phyloP scores from a whole-genome alignment of 2,329 filamentous ascomycete species.

The Colletotrichum sp. region DNA sequence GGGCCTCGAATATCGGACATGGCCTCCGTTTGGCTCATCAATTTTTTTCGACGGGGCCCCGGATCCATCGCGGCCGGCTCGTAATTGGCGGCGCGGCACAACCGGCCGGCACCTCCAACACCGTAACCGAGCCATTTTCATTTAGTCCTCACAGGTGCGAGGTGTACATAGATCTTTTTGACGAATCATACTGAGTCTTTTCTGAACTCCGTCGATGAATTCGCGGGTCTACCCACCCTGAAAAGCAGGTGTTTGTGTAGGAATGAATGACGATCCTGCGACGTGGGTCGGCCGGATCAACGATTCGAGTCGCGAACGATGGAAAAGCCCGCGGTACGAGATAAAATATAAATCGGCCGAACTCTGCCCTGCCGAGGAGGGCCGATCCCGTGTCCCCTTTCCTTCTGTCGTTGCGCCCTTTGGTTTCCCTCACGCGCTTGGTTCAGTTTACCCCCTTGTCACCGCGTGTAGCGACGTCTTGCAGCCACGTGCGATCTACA shows the following conservation, averaged over 20 bases:
- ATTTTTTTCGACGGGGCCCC: not conserved
- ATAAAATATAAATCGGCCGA: conserved; percentile 8
- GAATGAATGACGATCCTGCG: not conserved
- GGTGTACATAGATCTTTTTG: not conserved
- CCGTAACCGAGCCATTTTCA: not conserved
- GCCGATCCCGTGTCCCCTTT: not conserved
- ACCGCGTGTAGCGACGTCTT: not conserved
- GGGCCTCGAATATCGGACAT: not conserved
- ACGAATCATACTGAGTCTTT: conserved; percentile 16
- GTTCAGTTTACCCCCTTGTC: not conserved
- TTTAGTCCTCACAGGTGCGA: not conserved
- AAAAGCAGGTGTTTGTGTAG: not conserved
- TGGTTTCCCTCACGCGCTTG: not conserved
- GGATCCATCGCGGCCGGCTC: not conserved
- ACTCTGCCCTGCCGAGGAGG: not conserved
- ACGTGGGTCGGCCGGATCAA: conserved; percentile 6
- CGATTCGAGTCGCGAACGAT: not conserved
- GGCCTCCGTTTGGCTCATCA: not conserved
- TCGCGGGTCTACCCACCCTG: not conserved
- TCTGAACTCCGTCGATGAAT: not conserved
- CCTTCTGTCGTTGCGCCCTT: not conserved
- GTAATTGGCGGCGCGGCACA: not conserved
- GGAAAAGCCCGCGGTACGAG: not conserved
- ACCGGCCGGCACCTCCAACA: not conserved
- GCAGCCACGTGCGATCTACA: not conserved